Conservation (phyloP, 495 filamentous ascomycete genomes). For the Hypomontagnella monticulosa region DNA sequence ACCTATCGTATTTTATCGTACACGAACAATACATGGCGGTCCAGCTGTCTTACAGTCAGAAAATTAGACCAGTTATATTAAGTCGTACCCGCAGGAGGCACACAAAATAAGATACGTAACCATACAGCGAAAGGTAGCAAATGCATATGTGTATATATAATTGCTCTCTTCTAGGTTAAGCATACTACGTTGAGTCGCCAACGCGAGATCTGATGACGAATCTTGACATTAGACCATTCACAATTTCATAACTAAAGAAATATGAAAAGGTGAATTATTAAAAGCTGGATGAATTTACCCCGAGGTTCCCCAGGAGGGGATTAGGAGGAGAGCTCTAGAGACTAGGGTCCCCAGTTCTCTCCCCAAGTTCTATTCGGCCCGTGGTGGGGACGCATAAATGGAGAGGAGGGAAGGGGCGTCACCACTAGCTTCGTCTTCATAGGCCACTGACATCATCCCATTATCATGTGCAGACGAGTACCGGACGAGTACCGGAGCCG, state of each 20-base stretch:
- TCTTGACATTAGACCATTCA: not conserved
- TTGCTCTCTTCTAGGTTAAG: not conserved
- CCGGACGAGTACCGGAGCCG: slow-evolving; percentile 7
- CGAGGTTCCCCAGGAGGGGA: slow-evolving; percentile 31
- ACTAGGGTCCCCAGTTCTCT: slow-evolving; percentile 34
- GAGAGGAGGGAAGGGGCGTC: slow-evolving; percentile 22
- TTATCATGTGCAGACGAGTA: slow-evolving; percentile 32
- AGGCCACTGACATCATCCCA: slow-evolving; percentile 41
- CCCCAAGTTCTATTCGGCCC: slow-evolving; percentile 43
- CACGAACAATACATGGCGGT: not conserved
- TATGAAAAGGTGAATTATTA: slow-evolving; percentile 1
- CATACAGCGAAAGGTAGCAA: not conserved
- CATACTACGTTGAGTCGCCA: not conserved
- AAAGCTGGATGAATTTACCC: slow-evolving; percentile 23
- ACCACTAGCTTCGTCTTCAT: slow-evolving; percentile 24
- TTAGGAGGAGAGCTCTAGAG: not conserved
- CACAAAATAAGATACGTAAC: not conserved
- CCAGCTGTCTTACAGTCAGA: slow-evolving; percentile 5
- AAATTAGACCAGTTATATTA: slow-evolving; percentile 1
- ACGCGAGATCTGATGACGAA: not conserved
- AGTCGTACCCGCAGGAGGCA: slow-evolving; percentile 1
- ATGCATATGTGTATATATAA: too few species aligned
- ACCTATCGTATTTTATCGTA: not conserved
- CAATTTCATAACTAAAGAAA: not conserved
- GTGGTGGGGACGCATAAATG: slow-evolving; percentile 32